A percentile compares a stretch with the other conserved stretches of the same genome.
phyloP scores from a whole-genome alignment of 352 stramenopile species.

The Elongisporangium senticosum region DNA sequence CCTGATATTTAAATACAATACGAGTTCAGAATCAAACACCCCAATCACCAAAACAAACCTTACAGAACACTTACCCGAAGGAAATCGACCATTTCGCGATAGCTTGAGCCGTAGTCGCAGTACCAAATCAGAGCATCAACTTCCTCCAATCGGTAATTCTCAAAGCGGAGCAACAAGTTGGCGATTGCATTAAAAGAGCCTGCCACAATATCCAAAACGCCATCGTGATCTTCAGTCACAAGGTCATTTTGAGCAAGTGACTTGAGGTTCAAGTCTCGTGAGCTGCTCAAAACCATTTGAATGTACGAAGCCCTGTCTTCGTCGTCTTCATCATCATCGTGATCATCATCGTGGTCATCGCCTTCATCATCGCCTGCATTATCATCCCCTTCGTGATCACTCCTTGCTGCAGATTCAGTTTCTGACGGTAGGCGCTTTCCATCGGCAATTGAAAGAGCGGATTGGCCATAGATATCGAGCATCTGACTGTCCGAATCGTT shows the following conservation, averaged over 20 bases:
- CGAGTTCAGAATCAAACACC: neutral
- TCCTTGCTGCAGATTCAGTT: slow-evolving; percentile 1
- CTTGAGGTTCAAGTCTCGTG: slow-evolving; percentile 24
- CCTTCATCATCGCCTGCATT: slow-evolving; percentile 24
- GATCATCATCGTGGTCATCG: slow-evolving; percentile 28
- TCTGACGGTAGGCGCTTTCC: slow-evolving; percentile 18
- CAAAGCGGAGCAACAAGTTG: slow-evolving; percentile 41
- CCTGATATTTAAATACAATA: slow-evolving; percentile 10
- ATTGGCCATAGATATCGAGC: slow-evolving; percentile 70
- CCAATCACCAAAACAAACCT: neutral
- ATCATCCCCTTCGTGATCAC: slow-evolving; percentile 19
- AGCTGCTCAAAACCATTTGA: slow-evolving; percentile 39
- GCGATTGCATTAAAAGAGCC: slow-evolving; percentile 62
- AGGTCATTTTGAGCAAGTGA: slow-evolving; percentile 16
- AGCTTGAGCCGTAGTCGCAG: slow-evolving; percentile 36
- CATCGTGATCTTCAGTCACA: slow-evolving; percentile 46
- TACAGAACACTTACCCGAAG: slow-evolving; percentile 21
- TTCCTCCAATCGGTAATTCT: slow-evolving; percentile 58
- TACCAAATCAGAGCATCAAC: slow-evolving; percentile 60
- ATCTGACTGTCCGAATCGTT: slow-evolving; percentile 29
- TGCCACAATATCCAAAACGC: slow-evolving; percentile 51
- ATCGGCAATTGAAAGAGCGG: slow-evolving; percentile 38
- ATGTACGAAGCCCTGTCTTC: slow-evolving; percentile 16
- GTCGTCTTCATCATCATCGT: slow-evolving; percentile 36
- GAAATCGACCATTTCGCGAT: slow-evolving; percentile 44